Evolutionary conservation across 2,329 filamentous ascomycete species (phyloP).

Genomic region (Cladophialophora immunda): DNA sequence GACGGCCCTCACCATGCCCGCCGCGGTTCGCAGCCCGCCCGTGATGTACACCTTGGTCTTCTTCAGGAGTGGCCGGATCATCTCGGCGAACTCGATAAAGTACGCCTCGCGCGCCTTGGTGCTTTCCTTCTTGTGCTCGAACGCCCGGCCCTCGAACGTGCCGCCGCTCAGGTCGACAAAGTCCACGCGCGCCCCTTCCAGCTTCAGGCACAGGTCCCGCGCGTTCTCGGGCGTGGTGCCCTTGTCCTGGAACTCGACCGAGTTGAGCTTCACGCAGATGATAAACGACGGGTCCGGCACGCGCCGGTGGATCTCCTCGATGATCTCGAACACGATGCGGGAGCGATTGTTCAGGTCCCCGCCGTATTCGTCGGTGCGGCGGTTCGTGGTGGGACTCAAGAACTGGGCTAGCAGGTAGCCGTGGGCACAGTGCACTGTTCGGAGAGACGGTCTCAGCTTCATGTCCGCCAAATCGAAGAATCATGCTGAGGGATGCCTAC

Average conservation of each 20-base stretch:
- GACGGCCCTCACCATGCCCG: constrained; percentile 38
- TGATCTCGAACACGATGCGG: constrained; percentile 65
- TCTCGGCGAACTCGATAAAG: constrained; percentile 40
- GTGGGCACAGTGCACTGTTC: constrained; percentile 41
- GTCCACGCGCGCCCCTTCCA: constrained; percentile 38
- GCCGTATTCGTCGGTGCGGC: constrained; percentile 41
- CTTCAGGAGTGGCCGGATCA: constrained; percentile 37
- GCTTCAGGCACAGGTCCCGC: constrained; percentile 32
- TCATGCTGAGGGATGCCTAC: constrained; percentile 15
- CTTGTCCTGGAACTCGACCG: constrained; percentile 40
- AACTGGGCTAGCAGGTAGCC: constrained; percentile 44
- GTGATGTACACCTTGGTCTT: constrained; percentile 40
- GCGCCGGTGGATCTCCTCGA: constrained; percentile 42
- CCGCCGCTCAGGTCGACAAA: constrained; percentile 39
- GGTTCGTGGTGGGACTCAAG: constrained; percentile 40
- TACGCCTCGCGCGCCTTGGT: constrained; percentile 37
- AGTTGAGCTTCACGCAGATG: constrained; percentile 38
- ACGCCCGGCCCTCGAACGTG: constrained; percentile 37
- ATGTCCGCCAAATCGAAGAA: too few species aligned
- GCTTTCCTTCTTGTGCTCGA: constrained; percentile 38
- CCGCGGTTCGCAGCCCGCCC: constrained; percentile 34
- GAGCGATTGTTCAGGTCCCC: constrained; percentile 72
- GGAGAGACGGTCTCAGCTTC: background rate
- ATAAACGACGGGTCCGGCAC: constrained; percentile 35
- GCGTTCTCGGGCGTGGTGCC: constrained; percentile 38